Conservation (phyloP, 371 early-diverging fungal species). For the Synchytrium microbalum region DNA sequence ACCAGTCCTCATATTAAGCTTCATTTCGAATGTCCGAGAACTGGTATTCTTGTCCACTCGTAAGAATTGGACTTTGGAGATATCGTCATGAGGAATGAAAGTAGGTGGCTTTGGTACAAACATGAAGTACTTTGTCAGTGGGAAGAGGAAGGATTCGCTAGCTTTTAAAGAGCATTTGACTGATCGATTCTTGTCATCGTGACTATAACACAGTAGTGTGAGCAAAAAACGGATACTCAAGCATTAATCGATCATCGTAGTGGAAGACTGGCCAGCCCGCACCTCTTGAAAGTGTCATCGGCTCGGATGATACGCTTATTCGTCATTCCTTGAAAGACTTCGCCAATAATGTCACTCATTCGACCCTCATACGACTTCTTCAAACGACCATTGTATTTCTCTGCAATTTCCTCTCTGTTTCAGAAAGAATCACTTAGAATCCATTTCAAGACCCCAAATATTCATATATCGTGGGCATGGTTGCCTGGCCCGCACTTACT, state of each 20-base stretch:
- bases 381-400: constrained; percentile 70
- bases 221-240: not conserved
- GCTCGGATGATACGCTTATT: constrained; percentile 63
- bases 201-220: not conserved
- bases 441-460: not conserved
- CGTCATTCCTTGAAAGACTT: constrained; percentile 83
- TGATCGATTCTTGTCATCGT: constrained; percentile 27
- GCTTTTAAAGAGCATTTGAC: constrained; percentile 97
- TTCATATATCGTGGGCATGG: too few species aligned
- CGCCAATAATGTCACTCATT: constrained; percentile 79
- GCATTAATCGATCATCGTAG: not conserved
- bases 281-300: constrained; percentile 47
- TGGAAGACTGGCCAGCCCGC: constrained; percentile 1
- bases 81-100: constrained; percentile 77
- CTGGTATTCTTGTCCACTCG: constrained; percentile 66
- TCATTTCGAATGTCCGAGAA: constrained; percentile 82
- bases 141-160: constrained; percentile 95
- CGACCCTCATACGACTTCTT: constrained; percentile 84
- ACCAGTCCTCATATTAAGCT: constrained; percentile 63
- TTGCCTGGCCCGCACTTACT: constrained; percentile 31
- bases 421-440: not conserved
- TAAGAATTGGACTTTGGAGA: constrained; percentile 85
- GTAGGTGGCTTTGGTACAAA: constrained; percentile 95
- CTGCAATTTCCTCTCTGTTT: constrained; percentile 37
- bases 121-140: constrained; percentile 83